Base-by-base conservation (phyloP, 257 asterid genomes). In the Gentiana macrophylla region DNA sequence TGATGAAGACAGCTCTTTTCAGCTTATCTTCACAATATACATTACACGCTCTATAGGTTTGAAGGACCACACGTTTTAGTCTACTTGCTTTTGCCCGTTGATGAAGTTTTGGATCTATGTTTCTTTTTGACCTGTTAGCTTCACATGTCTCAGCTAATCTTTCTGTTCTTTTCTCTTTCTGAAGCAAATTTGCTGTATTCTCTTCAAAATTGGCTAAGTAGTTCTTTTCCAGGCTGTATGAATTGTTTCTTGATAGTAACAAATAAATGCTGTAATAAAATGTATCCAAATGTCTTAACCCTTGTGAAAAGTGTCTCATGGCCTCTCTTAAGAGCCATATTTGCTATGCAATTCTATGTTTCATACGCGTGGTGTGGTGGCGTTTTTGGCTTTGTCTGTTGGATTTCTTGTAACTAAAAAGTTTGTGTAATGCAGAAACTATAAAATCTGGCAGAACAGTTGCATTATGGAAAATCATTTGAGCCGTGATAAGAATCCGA, bases 21-120 rank as follows among this genome's bases (percentile, higher is more conserved):
- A 50, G 70, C 76, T 81, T 71, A 79, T 76, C 82, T 61, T 63
- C 73, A 24, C 24, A 71, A 52, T 47, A n/a, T 72, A 24, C 24
- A 71, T 49, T 47, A n/a, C 49, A 73, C 65, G 53, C 64, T 35
- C 56, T 65, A 55, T 24, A 55, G 70, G 57, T 43, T 53, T 60
- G 59, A 38, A 68, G 84, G 84, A 79, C 84, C 84, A 77, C 79
- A 9, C 33, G 35, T 47, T 55, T 33, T 56, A 12, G 51, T 64
- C 64, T 67, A 62, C 66, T 49, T 58, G 45, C 9, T 41, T 60
- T 59, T 58, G 54, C 54, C 52, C 50, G 35, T 47, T 34, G 62
- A 52, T 72, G 66, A 50, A 49, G 32, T 53, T 56, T 58, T 59
- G 63, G 35, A 62, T 71, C 24, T 32, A 49, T 49, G 8, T 58